These are phyloP conservation scores for Liriodendron chinense DNA, from an alignment of 164 flowering plant genomes.

Conservation along the genomic window DNA sequence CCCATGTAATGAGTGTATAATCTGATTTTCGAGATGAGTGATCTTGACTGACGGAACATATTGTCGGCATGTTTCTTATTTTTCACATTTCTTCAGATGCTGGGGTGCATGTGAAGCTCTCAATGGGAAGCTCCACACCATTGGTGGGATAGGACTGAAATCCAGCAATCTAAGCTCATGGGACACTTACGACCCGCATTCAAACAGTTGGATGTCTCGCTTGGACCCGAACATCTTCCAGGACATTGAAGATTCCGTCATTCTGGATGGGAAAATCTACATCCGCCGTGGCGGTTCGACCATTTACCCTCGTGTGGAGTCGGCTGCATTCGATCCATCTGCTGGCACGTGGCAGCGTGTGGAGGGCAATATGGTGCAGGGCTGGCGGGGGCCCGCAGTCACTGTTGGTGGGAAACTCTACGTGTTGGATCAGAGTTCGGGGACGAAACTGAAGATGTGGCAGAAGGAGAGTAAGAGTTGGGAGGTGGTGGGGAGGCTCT, in stretches of 20 bases:
- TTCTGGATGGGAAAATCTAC: conserved; percentile 64
- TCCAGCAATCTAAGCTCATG: conserved; percentile 52
- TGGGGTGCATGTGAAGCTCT: conserved; percentile 63
- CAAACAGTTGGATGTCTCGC: conserved; percentile 44
- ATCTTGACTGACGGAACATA: no score
- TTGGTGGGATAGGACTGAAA: conserved; percentile 64
- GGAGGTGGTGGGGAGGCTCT: conserved; percentile 63
- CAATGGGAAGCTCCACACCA: conserved; percentile 53
- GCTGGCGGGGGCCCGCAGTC: conserved; percentile 83
- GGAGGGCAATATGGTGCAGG: conserved; percentile 54
- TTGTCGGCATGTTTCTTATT: no score
- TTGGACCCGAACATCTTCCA: conserved; percentile 46
- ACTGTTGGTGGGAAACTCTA: conserved; percentile 60
- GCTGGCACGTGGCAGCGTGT: conserved; percentile 54
- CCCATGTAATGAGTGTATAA: no score
- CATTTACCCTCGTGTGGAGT: conserved; percentile 34
- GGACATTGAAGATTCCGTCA: conserved; percentile 62
- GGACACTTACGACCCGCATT: conserved; percentile 55
- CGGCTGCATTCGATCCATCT: conserved; percentile 52
- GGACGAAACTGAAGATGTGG: conserved; percentile 79
- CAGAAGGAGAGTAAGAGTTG: conserved; percentile 48
- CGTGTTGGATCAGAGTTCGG: conserved; percentile 72
- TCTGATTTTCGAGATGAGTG: no score
- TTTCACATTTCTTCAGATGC: conserved; percentile 41
- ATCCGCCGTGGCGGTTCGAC: conserved; percentile 39